phyloP scores from a whole-genome alignment of 75 land plant genomes.

The Azolla pinnata region DNA sequence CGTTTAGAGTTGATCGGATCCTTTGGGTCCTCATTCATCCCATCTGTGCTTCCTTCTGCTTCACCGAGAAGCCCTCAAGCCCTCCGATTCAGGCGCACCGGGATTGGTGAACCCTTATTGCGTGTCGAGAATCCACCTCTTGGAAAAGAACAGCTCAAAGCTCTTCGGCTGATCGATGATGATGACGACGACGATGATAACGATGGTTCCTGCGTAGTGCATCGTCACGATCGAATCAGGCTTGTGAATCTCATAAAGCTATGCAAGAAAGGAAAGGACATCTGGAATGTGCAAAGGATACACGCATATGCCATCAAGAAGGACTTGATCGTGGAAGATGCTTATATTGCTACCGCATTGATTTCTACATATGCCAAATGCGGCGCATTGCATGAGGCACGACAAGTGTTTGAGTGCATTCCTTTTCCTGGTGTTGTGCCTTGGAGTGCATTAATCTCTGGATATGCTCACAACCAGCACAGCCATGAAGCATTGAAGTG shows the following conservation, averaged over 20 bases:
- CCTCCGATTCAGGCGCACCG: too few relatives aligned
- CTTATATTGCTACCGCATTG: neutral
- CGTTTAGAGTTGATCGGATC: too few relatives aligned
- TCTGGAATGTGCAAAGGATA: neutral
- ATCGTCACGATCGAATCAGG: too few relatives aligned
- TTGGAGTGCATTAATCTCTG: conserved; percentile 69
- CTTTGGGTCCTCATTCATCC: too few relatives aligned
- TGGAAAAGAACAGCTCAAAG: too few relatives aligned
- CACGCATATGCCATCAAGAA: neutral
- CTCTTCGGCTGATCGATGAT: too few relatives aligned
- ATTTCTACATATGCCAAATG: conserved; percentile 6
- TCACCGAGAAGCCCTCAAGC: too few relatives aligned
- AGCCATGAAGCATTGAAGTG: conserved; percentile 33
- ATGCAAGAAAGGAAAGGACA: neutral
- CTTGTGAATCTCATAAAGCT: neutral
- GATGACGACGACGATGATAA: too few relatives aligned
- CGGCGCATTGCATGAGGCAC: conserved; percentile 12
- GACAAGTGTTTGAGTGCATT: conserved; percentile 20
- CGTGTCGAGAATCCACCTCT: too few relatives aligned
- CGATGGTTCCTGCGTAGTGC: too few relatives aligned
- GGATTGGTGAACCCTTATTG: too few relatives aligned
- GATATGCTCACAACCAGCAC: conserved; percentile 49
- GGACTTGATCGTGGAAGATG: conserved; percentile 16
- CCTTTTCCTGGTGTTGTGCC: conserved; percentile 38
- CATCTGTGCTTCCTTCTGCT: too few relatives aligned